phyloP scores from a whole-genome alignment of 2,329 filamentous ascomycete genomes.

The Ascochyta lentis region DNA sequence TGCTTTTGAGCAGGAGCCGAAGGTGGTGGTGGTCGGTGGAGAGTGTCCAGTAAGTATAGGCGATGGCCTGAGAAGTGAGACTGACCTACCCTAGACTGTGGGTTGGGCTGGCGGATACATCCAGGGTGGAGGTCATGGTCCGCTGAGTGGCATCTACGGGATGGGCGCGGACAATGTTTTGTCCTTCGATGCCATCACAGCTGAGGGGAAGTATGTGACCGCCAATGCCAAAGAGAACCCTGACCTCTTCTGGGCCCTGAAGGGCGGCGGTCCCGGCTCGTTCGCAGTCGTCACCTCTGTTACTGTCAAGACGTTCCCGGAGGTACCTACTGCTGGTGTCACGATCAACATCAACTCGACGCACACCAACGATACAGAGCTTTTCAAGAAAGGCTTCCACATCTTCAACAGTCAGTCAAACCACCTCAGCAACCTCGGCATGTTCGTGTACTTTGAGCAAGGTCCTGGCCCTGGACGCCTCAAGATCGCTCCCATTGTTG shows the following conservation, averaged over 20 bases:
- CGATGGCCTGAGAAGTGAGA: neutral
- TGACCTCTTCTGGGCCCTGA: conserved; percentile 49
- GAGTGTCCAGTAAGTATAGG: conserved; percentile 41
- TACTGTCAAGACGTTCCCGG: conserved; percentile 43
- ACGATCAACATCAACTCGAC: conserved; percentile 47
- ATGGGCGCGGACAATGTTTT: conserved; percentile 23
- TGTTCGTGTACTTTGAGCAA: conserved; percentile 47
- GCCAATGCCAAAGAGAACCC: conserved; percentile 43
- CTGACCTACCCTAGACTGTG: conserved; percentile 37
- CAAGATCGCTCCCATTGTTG: conserved; percentile 44
- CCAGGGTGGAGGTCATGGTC: conserved; percentile 3
- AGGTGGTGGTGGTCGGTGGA: conserved; percentile 46
- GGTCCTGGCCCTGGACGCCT: conserved; percentile 35
- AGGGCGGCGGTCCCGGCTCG: conserved; percentile 42
- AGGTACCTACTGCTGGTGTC: conserved; percentile 41
- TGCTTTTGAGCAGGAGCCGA: conserved; percentile 38
- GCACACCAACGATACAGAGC: conserved; percentile 40
- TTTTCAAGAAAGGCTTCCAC: conserved; percentile 37
- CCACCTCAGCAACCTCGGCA: conserved; percentile 40
- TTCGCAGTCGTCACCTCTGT: conserved; percentile 42
- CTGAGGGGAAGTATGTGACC: conserved; percentile 40
- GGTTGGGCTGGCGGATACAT: conserved; percentile 53
- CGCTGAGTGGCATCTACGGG: neutral
- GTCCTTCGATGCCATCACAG: conserved; percentile 49
- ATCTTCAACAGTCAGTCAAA: conserved; percentile 47